These are phyloP conservation scores for Cladophialophora bantiana DNA, from an alignment of 2,329 filamentous ascomycete species.

Conservation along the genomic window DNA sequence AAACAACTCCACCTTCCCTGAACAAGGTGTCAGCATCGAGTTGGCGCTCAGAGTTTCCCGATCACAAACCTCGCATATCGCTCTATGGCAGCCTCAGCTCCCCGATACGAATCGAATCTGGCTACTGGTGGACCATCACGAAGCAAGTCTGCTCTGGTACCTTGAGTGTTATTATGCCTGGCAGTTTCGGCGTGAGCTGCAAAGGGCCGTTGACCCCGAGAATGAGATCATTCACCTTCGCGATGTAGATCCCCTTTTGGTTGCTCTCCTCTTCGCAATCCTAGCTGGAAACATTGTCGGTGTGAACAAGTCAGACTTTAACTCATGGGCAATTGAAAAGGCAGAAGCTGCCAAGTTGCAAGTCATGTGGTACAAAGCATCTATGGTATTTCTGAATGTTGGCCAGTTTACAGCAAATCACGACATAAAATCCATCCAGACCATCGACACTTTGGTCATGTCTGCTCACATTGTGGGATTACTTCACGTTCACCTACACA, in stretches of 20 bases:
- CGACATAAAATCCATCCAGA: conserved; percentile 54
- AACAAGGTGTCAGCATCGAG: not conserved
- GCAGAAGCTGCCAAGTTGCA: conserved; percentile 52
- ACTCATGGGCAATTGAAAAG: conserved; percentile 51
- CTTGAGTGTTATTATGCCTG: conserved; percentile 36
- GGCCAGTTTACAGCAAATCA: conserved; percentile 55
- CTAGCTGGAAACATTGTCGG: conserved; percentile 38
- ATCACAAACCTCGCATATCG: conserved; percentile 21
- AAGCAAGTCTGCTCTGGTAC: conserved; percentile 37
- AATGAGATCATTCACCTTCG: conserved; percentile 24
- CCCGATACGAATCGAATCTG: conserved; percentile 33
- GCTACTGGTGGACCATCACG: conserved; percentile 37
- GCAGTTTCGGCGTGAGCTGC: conserved; percentile 33
- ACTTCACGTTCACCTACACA: conserved; percentile 54
- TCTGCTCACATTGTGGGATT: conserved; percentile 59
- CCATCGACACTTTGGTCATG: conserved; percentile 57
- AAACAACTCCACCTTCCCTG: not conserved
- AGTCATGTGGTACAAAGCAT: conserved; percentile 56
- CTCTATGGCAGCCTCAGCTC: conserved; percentile 36
- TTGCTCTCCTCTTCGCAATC: conserved; percentile 38
- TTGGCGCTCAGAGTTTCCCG: conserved; percentile 12
- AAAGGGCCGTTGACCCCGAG: conserved; percentile 27
- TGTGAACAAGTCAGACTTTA: conserved; percentile 17
- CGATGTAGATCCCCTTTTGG: conserved; percentile 33
- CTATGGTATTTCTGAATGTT: conserved; percentile 53